These are phyloP conservation scores for Cicer cuneatum DNA, from an alignment of 306 rosid species.

Conservation along the genomic window DNA sequence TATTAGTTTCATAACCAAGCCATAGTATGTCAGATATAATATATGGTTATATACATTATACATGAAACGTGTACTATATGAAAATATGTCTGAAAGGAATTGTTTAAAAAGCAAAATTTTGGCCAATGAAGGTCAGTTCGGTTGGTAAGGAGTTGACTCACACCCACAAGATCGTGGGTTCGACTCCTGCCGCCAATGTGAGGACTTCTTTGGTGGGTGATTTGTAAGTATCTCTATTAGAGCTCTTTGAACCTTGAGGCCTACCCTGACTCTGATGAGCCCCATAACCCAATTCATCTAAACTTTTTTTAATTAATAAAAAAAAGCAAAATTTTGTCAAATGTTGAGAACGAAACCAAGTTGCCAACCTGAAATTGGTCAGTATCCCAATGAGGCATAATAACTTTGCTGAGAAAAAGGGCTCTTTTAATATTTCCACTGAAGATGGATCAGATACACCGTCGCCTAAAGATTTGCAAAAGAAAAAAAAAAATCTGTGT, in stretches of 20 bases:
- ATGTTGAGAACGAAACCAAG: conserved; percentile 27
- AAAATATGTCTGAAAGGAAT: conserved; percentile 38
- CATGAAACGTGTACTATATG: neutral
- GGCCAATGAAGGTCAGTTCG: neutral
- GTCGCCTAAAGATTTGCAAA: conserved; percentile 54
- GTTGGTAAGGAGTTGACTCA: too few species aligned
- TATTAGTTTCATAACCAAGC: conserved; percentile 34
- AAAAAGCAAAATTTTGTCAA: conserved; percentile 37
- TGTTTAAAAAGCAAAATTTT: conserved; percentile 35
- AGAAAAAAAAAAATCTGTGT: conserved; percentile 31
- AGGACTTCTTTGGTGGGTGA: too few species aligned
- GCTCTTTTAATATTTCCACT: conserved; percentile 68
- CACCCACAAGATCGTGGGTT: too few species aligned
- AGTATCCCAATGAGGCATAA: conserved; percentile 77
- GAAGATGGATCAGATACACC: conserved; percentile 55
- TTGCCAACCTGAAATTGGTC: conserved; percentile 75
- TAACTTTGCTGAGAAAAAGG: conserved; percentile 81
- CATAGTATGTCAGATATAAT: neutral
- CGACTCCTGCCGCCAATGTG: too few species aligned
- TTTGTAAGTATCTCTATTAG: too few species aligned
- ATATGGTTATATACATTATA: conserved; percentile 16
- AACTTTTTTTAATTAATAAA: too few species aligned
- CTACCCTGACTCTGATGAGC: too few species aligned
- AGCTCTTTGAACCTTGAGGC: too few species aligned
- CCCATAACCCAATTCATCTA: too few species aligned